Percentiles rank a stretch among this genome's conserved stretches.
These are phyloP conservation scores for Ceratobasidium sp. DNA, from an alignment of 1,284 basidiomycete species.

Conservation along the genomic window DNA sequence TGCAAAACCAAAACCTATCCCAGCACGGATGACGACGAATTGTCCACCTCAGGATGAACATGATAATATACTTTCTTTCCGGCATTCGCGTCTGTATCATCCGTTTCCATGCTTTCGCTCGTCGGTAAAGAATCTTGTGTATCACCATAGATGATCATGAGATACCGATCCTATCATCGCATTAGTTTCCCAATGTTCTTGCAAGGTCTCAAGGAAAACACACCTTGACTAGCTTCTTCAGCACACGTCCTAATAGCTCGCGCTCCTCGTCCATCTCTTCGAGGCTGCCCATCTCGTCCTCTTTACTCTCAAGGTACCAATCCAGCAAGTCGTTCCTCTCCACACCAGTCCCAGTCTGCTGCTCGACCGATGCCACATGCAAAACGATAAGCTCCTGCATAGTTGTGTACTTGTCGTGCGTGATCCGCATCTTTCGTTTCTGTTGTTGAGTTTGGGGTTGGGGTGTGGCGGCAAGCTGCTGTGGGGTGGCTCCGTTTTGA, in stretches of 20 bases:
- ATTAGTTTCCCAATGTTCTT: no score
- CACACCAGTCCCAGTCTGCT: conserved; percentile 76
- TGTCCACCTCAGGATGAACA: conserved; percentile 28
- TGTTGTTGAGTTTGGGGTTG: conserved; percentile 49
- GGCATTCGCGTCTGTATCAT: conserved; percentile 23
- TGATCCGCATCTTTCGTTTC: conserved; percentile 87
- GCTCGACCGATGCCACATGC: conserved; percentile 81
- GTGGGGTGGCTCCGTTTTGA: conserved; percentile 47
- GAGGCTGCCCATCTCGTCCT: conserved; percentile 81
- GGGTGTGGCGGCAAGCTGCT: conserved; percentile 41
- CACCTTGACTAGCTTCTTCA: conserved; percentile 91
- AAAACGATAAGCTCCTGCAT: conserved; percentile 91
- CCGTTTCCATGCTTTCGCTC: conserved; percentile 18
- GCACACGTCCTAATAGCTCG: conserved; percentile 87
- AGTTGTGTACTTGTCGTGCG: conserved; percentile 92
- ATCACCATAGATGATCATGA: conserved; percentile 33
- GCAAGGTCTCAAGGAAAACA: no score
- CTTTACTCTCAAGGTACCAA: conserved; percentile 94
- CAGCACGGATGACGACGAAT: conserved; percentile 29
- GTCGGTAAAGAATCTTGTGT: conserved; percentile 19
- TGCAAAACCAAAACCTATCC: neutral
- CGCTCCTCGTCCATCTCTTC: conserved; percentile 94
- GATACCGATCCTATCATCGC: conserved; percentile 18
- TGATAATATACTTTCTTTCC: conserved; percentile 26
- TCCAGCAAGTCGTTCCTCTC: conserved; percentile 91